Base-by-base conservation (phyloP, 2,329 filamentous ascomycete genomes). In the Sporothrix luriei region DNA sequence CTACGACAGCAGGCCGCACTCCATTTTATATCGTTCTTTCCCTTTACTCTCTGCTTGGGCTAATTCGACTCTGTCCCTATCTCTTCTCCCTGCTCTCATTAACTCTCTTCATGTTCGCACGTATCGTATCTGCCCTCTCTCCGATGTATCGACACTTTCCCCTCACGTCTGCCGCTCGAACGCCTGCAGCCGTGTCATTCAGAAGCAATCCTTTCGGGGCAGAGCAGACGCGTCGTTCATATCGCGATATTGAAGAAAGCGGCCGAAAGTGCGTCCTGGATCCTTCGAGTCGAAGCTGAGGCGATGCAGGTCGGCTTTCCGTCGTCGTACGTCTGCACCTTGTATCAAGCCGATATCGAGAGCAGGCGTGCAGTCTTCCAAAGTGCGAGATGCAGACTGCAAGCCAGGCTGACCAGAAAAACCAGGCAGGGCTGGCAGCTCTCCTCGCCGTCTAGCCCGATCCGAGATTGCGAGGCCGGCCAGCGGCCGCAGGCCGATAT, bases 341-440 rank as follows among this genome's bases (percentile, higher is more conserved):
- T 61, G n/a, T n/a, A 24, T 43, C n/a, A 11, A 43, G 55, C 33
- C 55, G 19, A 16, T 16, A 16, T 9, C 11, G 4, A 24, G 55
- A 61, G 24, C 43, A 61, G 11, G 43, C 38, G 38, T 24, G 19
- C 38, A 21, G 16, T 9, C 21, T 29, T 16, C 9, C 26, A 24
- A 43, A 43, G 38, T 61, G 55, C 55, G 38, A 61, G 55, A 61
- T 43, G 55, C 55, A 61, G 38, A n/a, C 43, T 61, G 55, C 55
- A 38, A 61, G 55, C 16, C 26, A 61, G 14, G 52, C 6, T 13
- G 3, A 21, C 16, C 24, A 40, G 9, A 9, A 2, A 40, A 4
- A 43, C 5, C 13, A 14, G 40, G 40, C 11, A 43, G 14, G 14
- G 40, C 33, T 33, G 33, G 4, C 33, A 33, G 33, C 33, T 33